These are phyloP conservation scores for Cichorium intybus DNA, from an alignment of 140 eudicot genomes.

Conservation along the genomic window DNA sequence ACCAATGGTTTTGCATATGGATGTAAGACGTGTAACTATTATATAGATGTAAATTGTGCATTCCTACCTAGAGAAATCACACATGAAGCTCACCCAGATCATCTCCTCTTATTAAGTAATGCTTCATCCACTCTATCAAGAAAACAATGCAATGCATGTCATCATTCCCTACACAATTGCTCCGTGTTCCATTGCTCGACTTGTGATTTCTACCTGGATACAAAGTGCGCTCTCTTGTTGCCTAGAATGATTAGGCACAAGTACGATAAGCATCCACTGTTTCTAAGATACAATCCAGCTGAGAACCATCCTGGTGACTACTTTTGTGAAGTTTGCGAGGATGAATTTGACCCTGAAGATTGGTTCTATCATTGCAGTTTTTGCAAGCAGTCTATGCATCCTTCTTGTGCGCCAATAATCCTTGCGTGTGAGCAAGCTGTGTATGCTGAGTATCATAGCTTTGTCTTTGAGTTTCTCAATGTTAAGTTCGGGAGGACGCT, in stretches of 20 bases:
- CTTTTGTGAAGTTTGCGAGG: no score
- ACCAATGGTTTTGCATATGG: neutral
- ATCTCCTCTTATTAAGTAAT: neutral
- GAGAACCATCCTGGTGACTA: no score
- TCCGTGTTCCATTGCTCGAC: neutral
- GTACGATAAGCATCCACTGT: no score
- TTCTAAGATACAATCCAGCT: no score
- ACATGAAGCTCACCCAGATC: conserved; percentile 12
- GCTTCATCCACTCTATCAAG: neutral
- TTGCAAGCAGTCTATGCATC: no score
- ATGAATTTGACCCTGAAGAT: no score
- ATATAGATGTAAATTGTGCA: conserved; percentile 10
- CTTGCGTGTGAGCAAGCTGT: no score
- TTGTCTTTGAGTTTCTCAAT: no score
- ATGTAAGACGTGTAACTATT: neutral
- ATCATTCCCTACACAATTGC: neutral
- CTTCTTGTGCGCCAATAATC: no score
- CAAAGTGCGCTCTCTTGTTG: neutral
- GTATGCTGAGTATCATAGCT: no score
- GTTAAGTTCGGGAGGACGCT: no score
- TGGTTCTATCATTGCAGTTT: no score
- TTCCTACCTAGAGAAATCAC: conserved; percentile 11
- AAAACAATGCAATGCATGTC: neutral
- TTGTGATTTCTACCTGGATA: neutral
- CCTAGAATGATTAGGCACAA: neutral